phyloP scores from a whole-genome alignment of 331 rosid species.

The Malus hybrid region DNA sequence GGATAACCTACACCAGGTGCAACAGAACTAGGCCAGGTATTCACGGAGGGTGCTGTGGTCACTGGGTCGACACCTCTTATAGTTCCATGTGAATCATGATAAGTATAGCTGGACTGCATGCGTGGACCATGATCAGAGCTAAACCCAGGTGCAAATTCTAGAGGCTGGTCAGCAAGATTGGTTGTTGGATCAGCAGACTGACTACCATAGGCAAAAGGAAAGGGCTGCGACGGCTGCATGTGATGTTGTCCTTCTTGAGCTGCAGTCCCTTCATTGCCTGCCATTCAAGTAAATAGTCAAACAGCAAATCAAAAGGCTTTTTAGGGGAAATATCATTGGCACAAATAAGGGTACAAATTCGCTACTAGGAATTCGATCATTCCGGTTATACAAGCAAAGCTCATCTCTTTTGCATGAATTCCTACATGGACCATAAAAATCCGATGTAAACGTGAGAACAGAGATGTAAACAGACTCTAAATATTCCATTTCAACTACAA shows the following conservation, averaged over 20 bases:
- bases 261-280: conserved; percentile 56
- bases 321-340: not conserved
- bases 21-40: conserved; percentile 57
- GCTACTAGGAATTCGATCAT: not conserved
- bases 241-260: conserved; percentile 53
- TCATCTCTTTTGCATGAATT: too few relatives aligned
- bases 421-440: not conserved
- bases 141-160: conserved; percentile 81
- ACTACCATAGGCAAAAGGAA: conserved; percentile 37
- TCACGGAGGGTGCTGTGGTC: conserved; percentile 39
- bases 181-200: conserved; percentile 42
- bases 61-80: conserved; percentile 38
- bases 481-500: not conserved
- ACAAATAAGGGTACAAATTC: not conserved
- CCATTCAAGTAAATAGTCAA: conserved; percentile 35
- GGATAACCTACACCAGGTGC: conserved; percentile 66
- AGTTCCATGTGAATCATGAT: conserved; percentile 53
- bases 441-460: not conserved
- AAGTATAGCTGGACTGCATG: conserved; percentile 49
- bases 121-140: conserved; percentile 45
- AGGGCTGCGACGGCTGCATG: conserved; percentile 41
- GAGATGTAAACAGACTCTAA: not conserved
- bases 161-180: conserved; percentile 86
- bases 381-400: not conserved
- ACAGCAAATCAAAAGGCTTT: conserved; percentile 13